Percentiles rank a stretch among this genome's conserved stretches.
Conservation (phyloP, 2,329 filamentous ascomycete species). For the Fusarium sarcochroum region DNA sequence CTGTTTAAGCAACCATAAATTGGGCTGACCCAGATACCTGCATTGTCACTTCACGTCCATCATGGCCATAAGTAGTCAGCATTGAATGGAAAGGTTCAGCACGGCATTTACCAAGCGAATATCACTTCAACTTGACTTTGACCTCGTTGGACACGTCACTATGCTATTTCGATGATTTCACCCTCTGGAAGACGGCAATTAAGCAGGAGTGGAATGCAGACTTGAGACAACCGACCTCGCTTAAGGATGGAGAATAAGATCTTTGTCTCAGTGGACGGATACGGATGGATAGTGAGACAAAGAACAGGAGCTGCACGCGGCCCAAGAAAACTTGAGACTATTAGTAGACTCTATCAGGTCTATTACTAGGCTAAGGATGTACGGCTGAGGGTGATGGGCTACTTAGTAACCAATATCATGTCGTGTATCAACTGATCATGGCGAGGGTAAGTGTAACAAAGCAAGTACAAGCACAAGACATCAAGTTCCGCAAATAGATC, state of each 20-base stretch:
- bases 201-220: slow-evolving; percentile 18
- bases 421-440: slow-evolving; percentile 1
- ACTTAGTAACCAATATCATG: not conserved
- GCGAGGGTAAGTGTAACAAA: not conserved
- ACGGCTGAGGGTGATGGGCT: no score
- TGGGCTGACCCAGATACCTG: no score
- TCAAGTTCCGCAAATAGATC: slow-evolving; percentile 1
- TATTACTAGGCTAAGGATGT: not conserved
- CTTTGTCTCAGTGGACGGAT: slow-evolving; percentile 20
- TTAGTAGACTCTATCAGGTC: not conserved
- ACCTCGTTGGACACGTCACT: slow-evolving; percentile 10
- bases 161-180: not conserved
- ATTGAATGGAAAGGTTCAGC: not conserved
- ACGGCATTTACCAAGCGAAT: slow-evolving; percentile 5
- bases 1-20: no score
- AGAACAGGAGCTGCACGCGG: slow-evolving; percentile 8
- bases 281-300: slow-evolving; percentile 7
- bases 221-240: slow-evolving; percentile 35
- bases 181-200: slow-evolving; percentile 2
- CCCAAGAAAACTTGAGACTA: slow-evolving; percentile 6
- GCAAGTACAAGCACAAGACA: not conserved
- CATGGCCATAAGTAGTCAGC: no score
- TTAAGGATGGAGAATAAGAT: slow-evolving; percentile 18
- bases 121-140: not conserved
- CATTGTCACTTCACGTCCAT: no score